Base-by-base conservation (phyloP, 1,284 basidiomycete species). In the Gymnopus androsaceus region DNA sequence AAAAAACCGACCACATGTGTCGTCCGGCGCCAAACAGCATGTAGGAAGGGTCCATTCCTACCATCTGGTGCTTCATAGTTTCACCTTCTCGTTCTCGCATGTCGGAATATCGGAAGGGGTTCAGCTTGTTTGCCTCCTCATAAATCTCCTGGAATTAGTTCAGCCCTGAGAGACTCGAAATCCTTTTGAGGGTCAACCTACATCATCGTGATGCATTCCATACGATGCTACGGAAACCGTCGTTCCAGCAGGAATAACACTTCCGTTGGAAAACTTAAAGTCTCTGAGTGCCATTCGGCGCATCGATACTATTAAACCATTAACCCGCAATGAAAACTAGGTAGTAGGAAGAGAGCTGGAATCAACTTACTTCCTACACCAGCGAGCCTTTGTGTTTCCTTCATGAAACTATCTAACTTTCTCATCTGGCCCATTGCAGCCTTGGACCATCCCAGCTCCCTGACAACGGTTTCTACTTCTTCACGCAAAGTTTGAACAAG, bases 401-500 rank as follows among this genome's bases (percentile, higher is more conserved):
- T 57, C 15, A 57, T 15, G 21, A 57, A 52, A 23, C 56, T 57
- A 40, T 57, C 56, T 5, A 57, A 31, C 12, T 53, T 47, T 9
- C 40, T 19, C 54, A 55, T 54, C 34, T 52, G 47, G 34, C 47
- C 34, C 51, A 51, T 47, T 7, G 55, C 51, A 36, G 46, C n/a
- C 37, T 53, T 55, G 14, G 51, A 42, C 49, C 56, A 77, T 61
- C 3, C 69, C 67, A 7, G 55, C 58, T 67, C 59, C 4, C 54
- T 53, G 3, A 73, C 55, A n/a, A 67, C 54, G 1, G 47, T 27
- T 48, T 71, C 66, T 1, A 75, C 63, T 54, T 78, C 76, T 48
- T 75, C 67, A 1, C 75, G 70, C n/a, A 78, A 59, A 9, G 69
- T 67, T 12, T 60, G 56, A 25, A 68, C 60, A 49, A 70, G 72